Evolutionary conservation across 23 red algal genomes (phyloP), one percentile per base, ranked within the genome.

Genomic region (Agarophyton chilense): DNA sequence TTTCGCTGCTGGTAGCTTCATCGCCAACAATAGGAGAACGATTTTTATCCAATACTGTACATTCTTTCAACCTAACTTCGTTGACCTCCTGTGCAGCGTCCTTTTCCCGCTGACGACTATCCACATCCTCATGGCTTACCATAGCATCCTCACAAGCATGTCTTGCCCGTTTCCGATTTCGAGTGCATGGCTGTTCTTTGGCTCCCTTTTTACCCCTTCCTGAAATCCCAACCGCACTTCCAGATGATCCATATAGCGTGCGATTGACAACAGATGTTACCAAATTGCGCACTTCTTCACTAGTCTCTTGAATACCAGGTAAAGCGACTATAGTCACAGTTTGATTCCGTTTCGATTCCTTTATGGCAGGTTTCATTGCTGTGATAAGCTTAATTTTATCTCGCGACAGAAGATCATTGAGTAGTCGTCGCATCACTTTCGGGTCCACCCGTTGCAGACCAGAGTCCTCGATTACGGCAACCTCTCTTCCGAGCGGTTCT

Each of bases 381-480:
- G 85, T 89, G 52, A 89, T 77, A 19, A 89, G 17, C 22, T 89
- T 67, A 54, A 89, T 78, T 11, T 31, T 31, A 24, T 89, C 75
- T 43, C 75, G 70, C n/a, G 26, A 26, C 0, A 89, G 29, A 39
- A 89, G 60, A 45, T 77, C 85, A 66, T 89, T 89, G 36, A 89
- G 33, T 34, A 89, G 29, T 32, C 85, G 33, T 34, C 71, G 38
- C 72, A 89, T 40, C 14, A 89, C 85, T 63, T 89, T 89, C 4
- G 47, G 85, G 57, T 89, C 85, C 8, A 89, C 72, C 46, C 85
- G 24, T 7, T 89, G 70, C 35, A 89, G 16, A 31, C 85, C 51
- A 0, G 85, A 56, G 4, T 55, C 73, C 36, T 89, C 85, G 16
- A 44, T 18, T 46, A 50, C 43, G 17, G 85, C 85, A 35, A 89